Evolutionary conservation across 2,329 filamentous ascomycete species (phyloP).

Genomic region (Fusarium multiceps): DNA sequence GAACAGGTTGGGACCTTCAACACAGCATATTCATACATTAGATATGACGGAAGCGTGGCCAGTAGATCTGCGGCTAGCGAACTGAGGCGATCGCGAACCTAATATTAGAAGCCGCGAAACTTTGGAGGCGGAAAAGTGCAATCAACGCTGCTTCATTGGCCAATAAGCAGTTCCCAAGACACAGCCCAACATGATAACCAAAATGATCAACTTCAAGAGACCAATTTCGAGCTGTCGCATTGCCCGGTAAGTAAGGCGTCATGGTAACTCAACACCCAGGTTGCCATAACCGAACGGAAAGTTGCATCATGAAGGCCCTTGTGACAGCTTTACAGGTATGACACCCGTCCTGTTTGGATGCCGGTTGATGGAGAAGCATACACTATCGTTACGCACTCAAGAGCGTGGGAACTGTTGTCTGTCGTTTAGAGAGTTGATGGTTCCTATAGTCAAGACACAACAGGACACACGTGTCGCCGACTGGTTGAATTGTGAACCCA

Average conservation of each 20-base stretch:
- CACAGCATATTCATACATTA: conserved; percentile 1
- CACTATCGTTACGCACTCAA: conserved; percentile 27
- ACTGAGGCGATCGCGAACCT: conserved; percentile 21
- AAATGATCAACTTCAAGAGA: background rate
- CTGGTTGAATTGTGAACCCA: conserved; percentile 31
- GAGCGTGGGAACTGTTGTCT: background rate
- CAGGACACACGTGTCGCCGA: conserved; percentile 38
- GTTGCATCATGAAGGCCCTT: conserved; percentile 18
- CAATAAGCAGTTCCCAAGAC: background rate
- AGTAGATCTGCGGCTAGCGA: background rate
- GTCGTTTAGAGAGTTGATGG: conserved; percentile 4
- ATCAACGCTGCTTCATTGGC: background rate
- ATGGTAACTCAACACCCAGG: conserved; percentile 11
- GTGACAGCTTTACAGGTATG: conserved; percentile 29
- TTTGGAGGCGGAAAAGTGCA: conserved; percentile 17
- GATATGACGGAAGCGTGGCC: conserved; percentile 6
- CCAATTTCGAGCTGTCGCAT: background rate
- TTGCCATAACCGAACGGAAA: conserved; percentile 18
- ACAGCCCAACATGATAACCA: no score
- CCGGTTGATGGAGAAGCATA: background rate
- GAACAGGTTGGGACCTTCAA: background rate
- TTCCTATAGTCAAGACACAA: conserved; percentile 25
- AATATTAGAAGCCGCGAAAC: conserved; percentile 8
- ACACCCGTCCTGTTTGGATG: conserved; percentile 11
- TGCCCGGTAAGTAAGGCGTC: conserved; percentile 13